Base-by-base conservation (phyloP, 2,329 filamentous ascomycete genomes). In the Colletotrichum sp. region DNA sequence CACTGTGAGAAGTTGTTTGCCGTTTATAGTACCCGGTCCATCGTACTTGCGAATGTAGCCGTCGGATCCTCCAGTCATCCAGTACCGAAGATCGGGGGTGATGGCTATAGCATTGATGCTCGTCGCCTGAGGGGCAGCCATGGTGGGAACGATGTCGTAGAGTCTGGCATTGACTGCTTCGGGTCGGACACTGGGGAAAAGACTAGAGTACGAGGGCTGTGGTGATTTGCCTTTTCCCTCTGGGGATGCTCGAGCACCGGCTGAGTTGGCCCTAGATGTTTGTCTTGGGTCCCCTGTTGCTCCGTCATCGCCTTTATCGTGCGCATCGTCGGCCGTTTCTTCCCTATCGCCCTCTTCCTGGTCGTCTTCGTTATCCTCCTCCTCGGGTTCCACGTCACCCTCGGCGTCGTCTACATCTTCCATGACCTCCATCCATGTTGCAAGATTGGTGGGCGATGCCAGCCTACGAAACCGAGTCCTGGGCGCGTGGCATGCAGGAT, bases 31-130 rank as follows among this genome's bases (percentile, higher is more conserved):
- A 43, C 96, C 95, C 5, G 95, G 93, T 83, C 97, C 98, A 83
- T 99, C 97, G 86, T 97, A 98, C 84, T 98, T 98, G 73, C 97
- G 92, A 77, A 99, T 96, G 82, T 98, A 99, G 64, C 97, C 96
- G 85, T 99, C 97, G 0, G 94, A 94, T 1, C 97, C 97, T 48
- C 97, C 97, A 13, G 94, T 98, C 83, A 98, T 96, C 84, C 98
- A 96, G 91, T 96, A 98, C 71, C 96, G 92, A 89, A 98, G 93
- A 84, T 99, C 97, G 3, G 96, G 96, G 0, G 97, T 99, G 36
- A 97, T 93, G 28, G 96, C 93, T 74, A 99, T 91, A 12, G 96
- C 94, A 82, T 99, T 99, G 85, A 99, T 95, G 69, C 96, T 98
- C 5, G 97, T 99, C 77, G 95, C 94, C 83, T 98, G 96, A 1